phyloP scores from a whole-genome alignment of 495 filamentous ascomycete species.

The Penicillium fimorum region DNA sequence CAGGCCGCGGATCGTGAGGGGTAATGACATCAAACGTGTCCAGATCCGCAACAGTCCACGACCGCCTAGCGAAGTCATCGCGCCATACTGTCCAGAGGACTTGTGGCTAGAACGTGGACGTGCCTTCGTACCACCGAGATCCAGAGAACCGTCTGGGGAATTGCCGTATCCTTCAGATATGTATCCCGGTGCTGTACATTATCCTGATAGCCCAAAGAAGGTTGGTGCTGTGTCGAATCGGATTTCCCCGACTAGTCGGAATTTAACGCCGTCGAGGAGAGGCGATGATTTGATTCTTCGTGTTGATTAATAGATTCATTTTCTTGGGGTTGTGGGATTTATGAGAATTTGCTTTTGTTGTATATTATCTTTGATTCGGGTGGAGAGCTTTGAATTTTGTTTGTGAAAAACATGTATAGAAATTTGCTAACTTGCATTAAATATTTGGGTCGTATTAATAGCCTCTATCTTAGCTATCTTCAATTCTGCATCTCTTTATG shows the following conservation, averaged over 20 bases:
- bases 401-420: constrained; percentile 1
- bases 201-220: constrained; percentile 26
- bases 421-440: not conserved
- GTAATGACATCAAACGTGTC: constrained; percentile 40
- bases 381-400: not conserved
- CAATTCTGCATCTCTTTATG: not conserved
- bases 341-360: constrained; percentile 6
- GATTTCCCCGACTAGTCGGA: constrained; percentile 31
- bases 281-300: constrained; percentile 39
- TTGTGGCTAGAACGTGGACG: constrained; percentile 31
- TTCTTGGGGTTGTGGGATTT: not conserved
- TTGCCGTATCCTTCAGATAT: constrained; percentile 27
- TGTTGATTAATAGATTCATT: constrained; percentile 31
- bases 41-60: constrained; percentile 34
- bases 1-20: constrained; percentile 34
- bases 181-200: constrained; percentile 14
- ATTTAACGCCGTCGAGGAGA: constrained; percentile 38
- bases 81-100: constrained; percentile 36
- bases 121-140: not conserved
- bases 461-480: not conserved
- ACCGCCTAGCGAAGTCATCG: constrained; percentile 25
- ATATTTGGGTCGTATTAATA: not conserved
- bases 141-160: constrained; percentile 1
- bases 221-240: constrained; percentile 16
- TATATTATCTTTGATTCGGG: constrained; percentile 8